These are phyloP conservation scores for Auricularia cornea DNA, from an alignment of 768 basidiomycete genomes.

Conservation along the genomic window DNA sequence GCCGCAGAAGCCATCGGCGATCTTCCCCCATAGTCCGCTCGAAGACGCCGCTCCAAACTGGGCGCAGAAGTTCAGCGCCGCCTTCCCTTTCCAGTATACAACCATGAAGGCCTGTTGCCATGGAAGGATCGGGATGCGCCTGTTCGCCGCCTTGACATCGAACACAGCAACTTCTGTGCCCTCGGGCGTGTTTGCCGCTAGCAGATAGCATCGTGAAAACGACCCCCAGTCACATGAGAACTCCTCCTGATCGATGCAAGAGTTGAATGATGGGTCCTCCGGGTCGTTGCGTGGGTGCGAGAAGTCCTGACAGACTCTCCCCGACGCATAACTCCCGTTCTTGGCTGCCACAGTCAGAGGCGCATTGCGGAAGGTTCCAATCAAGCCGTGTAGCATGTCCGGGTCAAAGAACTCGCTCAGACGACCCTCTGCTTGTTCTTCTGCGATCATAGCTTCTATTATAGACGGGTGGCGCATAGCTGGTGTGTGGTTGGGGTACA, in stretches of 20 bases:
- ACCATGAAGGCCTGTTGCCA: constrained; percentile 18
- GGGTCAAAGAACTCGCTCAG: constrained; percentile 3
- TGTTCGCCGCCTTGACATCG: constrained; percentile 18
- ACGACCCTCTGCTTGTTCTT: not conserved
- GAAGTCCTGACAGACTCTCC: constrained; percentile 22
- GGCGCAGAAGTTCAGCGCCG: constrained; percentile 27
- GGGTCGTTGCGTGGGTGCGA: constrained; percentile 21
- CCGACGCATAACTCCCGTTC: not conserved
- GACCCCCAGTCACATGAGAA: constrained; percentile 33
- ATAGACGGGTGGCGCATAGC: not conserved
- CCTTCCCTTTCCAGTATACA: constrained; percentile 14
- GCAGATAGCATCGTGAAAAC: constrained; percentile 20
- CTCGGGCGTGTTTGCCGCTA: constrained; percentile 22
- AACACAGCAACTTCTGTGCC: constrained; percentile 29
- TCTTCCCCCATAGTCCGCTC: constrained; percentile 23
- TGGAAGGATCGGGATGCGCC: constrained; percentile 26
- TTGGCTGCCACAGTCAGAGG: constrained; percentile 22
- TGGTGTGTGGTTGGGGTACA: not conserved
- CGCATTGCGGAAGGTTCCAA: constrained; percentile 22
- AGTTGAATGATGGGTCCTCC: constrained; percentile 22
- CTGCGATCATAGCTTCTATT: not conserved
- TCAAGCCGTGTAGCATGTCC: constrained; percentile 15
- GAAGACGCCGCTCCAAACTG: constrained; percentile 24
- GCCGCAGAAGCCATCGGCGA: constrained; percentile 24
- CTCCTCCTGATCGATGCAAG: constrained; percentile 19